A percentile compares a stretch with the other conserved stretches of the same genome.
Evolutionary conservation across 768 basidiomycete genomes (phyloP).

Genomic region (Lenzites betulinus): DNA sequence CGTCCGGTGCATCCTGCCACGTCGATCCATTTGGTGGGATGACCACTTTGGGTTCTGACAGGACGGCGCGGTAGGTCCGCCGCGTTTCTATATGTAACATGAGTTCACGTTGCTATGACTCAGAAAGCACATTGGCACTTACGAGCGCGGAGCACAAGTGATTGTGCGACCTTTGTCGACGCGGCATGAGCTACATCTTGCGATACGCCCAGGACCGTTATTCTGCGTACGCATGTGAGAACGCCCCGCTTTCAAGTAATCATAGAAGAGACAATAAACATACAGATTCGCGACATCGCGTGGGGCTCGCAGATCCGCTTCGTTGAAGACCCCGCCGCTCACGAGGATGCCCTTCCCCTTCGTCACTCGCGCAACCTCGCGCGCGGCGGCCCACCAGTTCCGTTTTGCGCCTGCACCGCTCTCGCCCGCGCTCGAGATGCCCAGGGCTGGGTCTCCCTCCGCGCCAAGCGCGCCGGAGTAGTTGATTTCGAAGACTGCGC

Average conservation of each 20-base stretch:
- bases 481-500: slow-evolving; percentile 79
- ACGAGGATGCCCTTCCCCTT: slow-evolving; percentile 78
- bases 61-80: slow-evolving; percentile 74
- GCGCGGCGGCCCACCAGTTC: slow-evolving; percentile 83
- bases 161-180: slow-evolving; percentile 60
- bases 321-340: slow-evolving; percentile 63
- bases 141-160: slow-evolving; percentile 75
- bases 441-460: slow-evolving; percentile 50
- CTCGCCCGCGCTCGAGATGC: slow-evolving; percentile 51
- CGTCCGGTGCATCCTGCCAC: background rate
- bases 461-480: slow-evolving; percentile 76
- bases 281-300: slow-evolving; percentile 78
- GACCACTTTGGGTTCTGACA: slow-evolving; percentile 74
- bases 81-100: slow-evolving; percentile 66
- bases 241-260: background rate
- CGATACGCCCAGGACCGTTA: slow-evolving; percentile 64
- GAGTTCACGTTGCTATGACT: background rate
- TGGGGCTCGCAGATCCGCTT: slow-evolving; percentile 68
- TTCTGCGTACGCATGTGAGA: slow-evolving; percentile 39
- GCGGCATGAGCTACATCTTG: slow-evolving; percentile 70
- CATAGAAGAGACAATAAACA: slow-evolving; percentile 25
- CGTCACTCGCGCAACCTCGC: slow-evolving; percentile 77
- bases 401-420: slow-evolving; percentile 59
- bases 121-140: slow-evolving; percentile 32
- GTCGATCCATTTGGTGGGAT: slow-evolving; percentile 39